Evolutionary conservation across 768 basidiomycete species (phyloP), one percentile per base, ranked within the genome.

Genomic region (Aureoboletus auriporus): DNA sequence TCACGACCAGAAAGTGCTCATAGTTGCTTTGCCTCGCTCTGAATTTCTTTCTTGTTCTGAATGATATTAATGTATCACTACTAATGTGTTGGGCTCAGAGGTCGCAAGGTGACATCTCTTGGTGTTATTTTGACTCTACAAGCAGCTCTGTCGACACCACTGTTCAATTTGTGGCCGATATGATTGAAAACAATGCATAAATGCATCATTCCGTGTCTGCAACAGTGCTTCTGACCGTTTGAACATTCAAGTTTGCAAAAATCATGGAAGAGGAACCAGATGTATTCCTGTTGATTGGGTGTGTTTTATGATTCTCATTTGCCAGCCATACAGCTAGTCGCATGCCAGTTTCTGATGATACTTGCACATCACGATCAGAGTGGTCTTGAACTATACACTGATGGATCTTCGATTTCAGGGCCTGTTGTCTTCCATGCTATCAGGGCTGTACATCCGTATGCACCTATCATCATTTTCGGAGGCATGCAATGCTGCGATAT

Each of bases 401-500:
- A 38, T 30, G 11, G 46, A 28, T 23, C 4, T 5, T 39, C 3
- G n/a, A 45, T 28, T 38, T 17, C 53, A 84, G 91, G 86, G 86
- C 80, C 80, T 7, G 57, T 75, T 12, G 81, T 94, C 4, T 84
- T 86, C 61, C 69, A 84, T 47, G 84, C 88, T 2, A 75, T 95
- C 48, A 82, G 92, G 23, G 71, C 73, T 8, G 71, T 83, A 1
- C 92, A 93, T 62, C 76, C 84, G 0, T 60, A 64, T 16, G 85
- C 85, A 0, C 92, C 91, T 0, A 87, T 95, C 47, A 58, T 90
- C 44, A 86, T 93, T 56, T 82, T 94, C 38, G 93, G 93, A 51
- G 86, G 84, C 71, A 59, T 49, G 62, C 17, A 37, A 17, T 20
- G 16, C 12, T 20, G 12, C 8, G 12, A n/a, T 37, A 23, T 23